Evolutionary conservation across 1,284 basidiomycete species (phyloP).

Genomic region (Ustilago nuda): DNA sequence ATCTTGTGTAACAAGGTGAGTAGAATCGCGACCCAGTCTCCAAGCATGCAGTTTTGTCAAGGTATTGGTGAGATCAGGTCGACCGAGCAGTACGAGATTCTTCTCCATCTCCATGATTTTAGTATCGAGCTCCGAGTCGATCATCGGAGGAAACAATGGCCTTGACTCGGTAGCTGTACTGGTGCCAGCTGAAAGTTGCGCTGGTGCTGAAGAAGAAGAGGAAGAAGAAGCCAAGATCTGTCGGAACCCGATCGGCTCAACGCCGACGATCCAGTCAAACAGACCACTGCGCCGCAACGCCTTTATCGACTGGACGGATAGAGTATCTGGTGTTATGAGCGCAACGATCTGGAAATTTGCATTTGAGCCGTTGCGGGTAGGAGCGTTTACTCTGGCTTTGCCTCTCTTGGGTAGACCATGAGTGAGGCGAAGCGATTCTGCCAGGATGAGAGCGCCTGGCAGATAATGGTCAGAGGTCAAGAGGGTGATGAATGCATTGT

Average conservation of each 20-base stretch:
- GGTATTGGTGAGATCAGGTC: slow-evolving; percentile 83
- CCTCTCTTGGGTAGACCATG: slow-evolving; percentile 38
- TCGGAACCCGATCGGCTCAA: slow-evolving; percentile 72
- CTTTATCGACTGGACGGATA: slow-evolving; percentile 86
- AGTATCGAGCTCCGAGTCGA: slow-evolving; percentile 35
- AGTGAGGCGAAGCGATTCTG: slow-evolving; percentile 75
- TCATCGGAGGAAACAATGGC: neutral
- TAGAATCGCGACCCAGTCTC: slow-evolving; percentile 74
- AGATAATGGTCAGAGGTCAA: slow-evolving; percentile 90
- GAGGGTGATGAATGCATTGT: slow-evolving; percentile 76
- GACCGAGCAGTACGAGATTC: slow-evolving; percentile 86
- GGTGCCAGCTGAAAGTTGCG: neutral
- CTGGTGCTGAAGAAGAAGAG: slow-evolving; percentile 1
- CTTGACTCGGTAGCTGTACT: neutral
- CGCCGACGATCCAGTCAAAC: slow-evolving; percentile 88
- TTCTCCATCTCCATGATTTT: slow-evolving; percentile 71
- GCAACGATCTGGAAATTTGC: slow-evolving; percentile 78
- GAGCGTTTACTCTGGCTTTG: slow-evolving; percentile 9
- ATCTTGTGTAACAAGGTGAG: slow-evolving; percentile 23
- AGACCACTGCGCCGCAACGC: slow-evolving; percentile 77
- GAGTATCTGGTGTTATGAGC: slow-evolving; percentile 90
- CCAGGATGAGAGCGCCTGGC: slow-evolving; percentile 87
- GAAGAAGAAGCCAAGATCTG: slow-evolving; percentile 37
- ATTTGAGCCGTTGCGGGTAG: neutral
- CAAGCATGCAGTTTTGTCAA: slow-evolving; percentile 96